Percentiles rank a stretch among this genome's conserved stretches.
These are phyloP conservation scores for Retiboletus flavoniger DNA, from an alignment of 1,284 basidiomycete genomes.

Conservation along the genomic window DNA sequence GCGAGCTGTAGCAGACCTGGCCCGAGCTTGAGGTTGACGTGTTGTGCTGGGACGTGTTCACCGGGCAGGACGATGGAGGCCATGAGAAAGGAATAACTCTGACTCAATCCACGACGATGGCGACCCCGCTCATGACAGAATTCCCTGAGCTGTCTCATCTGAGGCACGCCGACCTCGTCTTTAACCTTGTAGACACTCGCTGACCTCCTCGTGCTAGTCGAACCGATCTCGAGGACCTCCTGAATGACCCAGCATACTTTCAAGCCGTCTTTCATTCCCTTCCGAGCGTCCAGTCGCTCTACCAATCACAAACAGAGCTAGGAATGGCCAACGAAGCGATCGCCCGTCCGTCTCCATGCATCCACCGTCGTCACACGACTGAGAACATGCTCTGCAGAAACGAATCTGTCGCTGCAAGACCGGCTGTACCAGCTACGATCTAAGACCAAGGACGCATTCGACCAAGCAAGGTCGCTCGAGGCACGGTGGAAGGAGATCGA, in stretches of 20 bases:
- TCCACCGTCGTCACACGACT: slow-evolving; percentile 4
- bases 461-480: slow-evolving; percentile 79
- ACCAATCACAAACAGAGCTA: slow-evolving; percentile 73
- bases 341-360: slow-evolving; percentile 58
- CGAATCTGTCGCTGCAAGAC: slow-evolving; percentile 75
- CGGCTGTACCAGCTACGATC: slow-evolving; percentile 68
- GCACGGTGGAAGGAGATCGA: slow-evolving; percentile 81
- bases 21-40: slow-evolving; percentile 76
- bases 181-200: slow-evolving; percentile 1
- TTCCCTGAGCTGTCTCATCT: slow-evolving; percentile 70
- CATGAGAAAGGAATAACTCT: slow-evolving; percentile 39
- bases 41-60: slow-evolving; percentile 63
- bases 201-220: slow-evolving; percentile 47
- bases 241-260: slow-evolving; percentile 80
- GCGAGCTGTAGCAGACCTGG: slow-evolving; percentile 64
- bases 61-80: slow-evolving; percentile 61
- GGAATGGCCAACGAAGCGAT: slow-evolving; percentile 81
- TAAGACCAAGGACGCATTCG: slow-evolving; percentile 82
- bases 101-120: slow-evolving; percentile 19
- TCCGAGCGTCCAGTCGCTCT: slow-evolving; percentile 67
- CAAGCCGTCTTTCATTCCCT: slow-evolving; percentile 84
- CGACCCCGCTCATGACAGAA: slow-evolving; percentile 52
- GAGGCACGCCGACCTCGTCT: slow-evolving; percentile 48
- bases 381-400: slow-evolving; percentile 38
- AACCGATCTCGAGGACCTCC: slow-evolving; percentile 84